A percentile compares a stretch with the other conserved stretches of the same genome.
Evolutionary conservation across 345 rosid genomes (phyloP).

Genomic region (Mangifera indica): DNA sequence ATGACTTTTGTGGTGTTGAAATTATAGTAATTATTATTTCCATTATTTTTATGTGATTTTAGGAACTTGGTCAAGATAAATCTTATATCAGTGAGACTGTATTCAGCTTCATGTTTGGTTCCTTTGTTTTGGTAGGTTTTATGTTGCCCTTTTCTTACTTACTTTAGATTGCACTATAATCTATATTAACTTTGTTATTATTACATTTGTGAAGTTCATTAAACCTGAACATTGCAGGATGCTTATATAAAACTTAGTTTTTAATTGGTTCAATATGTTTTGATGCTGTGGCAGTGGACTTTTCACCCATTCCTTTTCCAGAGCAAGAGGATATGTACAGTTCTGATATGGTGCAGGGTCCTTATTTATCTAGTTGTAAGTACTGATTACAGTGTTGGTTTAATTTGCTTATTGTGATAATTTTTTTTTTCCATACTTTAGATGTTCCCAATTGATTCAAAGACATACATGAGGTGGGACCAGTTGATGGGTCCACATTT

Average conservation of each 20-base stretch:
- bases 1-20: conserved; percentile 4
- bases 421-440: not conserved
- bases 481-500: not conserved
- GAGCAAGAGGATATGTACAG: conserved; percentile 70
- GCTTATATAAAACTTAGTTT: not conserved
- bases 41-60: conserved; percentile 13
- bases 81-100: conserved; percentile 64
- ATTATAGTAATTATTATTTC: conserved; percentile 2
- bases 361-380: conserved; percentile 78
- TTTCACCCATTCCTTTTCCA: conserved; percentile 72
- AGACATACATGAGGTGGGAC: not conserved
- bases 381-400: not conserved
- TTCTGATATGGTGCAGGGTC: conserved; percentile 80
- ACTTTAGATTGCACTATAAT: not conserved
- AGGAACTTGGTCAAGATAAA: conserved; percentile 74
- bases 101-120: conserved; percentile 53
- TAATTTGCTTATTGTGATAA: not conserved
- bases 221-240: not conserved
- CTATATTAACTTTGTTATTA: not conserved
- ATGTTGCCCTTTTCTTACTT: not conserved
- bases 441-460: not conserved
- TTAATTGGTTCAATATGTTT: conserved; percentile 7
- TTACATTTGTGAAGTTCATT: not conserved
- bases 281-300: conserved; percentile 62
- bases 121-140: conserved; percentile 59